Base-by-base conservation (phyloP, 805 yeast species). In the Saturnispora saitoi region DNA sequence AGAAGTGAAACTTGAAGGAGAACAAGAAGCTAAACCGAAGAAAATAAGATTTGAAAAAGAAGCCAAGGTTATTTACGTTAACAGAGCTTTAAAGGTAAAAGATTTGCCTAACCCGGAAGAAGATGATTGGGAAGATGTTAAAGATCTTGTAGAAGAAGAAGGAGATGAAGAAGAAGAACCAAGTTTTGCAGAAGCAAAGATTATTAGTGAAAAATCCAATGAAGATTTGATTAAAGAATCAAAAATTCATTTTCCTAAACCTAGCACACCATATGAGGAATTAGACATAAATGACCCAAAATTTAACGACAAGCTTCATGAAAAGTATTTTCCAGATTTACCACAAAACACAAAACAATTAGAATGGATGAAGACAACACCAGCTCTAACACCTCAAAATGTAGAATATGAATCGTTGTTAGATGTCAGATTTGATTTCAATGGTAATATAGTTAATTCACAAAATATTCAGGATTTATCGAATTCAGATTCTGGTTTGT, bases 261-360 rank as follows among this genome's bases (percentile, higher is more conserved):
- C 86, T 5, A 58, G 59, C 2, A 59, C 60, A 17, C 55, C 64
- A 12, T 51, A 58, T 42, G 66, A 65, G 36, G 55, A 56, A 32
- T 47, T 64, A 12, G 89, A 86, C 55, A 63, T 86, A 5, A 70
- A 84, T 58, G 95, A 84, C 63, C 93, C 95, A 1, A 73, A 82
- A 10, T 90, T 90, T 62, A 75, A 80, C 55, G 81, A 81, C 26
- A 83, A 88, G 58, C 68, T 93, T 45, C 93, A 89, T 58, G 84
- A 80, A 24, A 86, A 85, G 59, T 91, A 79, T 66, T 93, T 81
- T 66, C 97, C 99, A 1, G 91, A 89, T 55, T 70, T 93, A 45
- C 96, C 96, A 2, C 79, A 72, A 43, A 95, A 93, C 55, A 76
- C 86, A 0, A 81, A 78, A 37, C 84, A 86, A 57, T 64, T 93